Evolutionary conservation across 2,329 filamentous ascomycete species (phyloP).

Genomic region (Graphiopsis chlorocephala): DNA sequence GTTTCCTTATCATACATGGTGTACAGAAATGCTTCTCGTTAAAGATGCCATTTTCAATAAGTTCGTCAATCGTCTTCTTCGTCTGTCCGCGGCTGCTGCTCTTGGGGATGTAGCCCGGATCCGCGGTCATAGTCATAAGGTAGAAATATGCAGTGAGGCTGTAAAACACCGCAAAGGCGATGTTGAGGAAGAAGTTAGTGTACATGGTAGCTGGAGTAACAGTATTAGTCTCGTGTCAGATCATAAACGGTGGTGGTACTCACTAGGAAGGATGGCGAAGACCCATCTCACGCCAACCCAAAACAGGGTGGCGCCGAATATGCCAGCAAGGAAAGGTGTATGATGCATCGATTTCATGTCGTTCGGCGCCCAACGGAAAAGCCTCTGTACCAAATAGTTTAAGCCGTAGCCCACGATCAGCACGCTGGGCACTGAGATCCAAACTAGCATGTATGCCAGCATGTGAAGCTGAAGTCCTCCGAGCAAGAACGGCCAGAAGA

Average conservation of each 20-base stretch:
- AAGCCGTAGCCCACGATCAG: constrained; percentile 65
- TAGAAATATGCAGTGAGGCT: constrained; percentile 81
- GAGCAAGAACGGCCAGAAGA: constrained; percentile 80
- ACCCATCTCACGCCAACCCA: constrained; percentile 76
- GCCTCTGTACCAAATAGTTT: constrained; percentile 73
- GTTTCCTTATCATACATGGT: constrained; percentile 89
- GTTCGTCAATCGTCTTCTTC: constrained; percentile 81
- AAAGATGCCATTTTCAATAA: constrained; percentile 82
- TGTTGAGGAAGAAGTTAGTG: constrained; percentile 69
- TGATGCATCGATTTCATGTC: constrained; percentile 89
- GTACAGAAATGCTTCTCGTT: constrained; percentile 94
- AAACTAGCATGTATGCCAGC: constrained; percentile 70
- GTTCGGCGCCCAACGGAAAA: constrained; percentile 76
- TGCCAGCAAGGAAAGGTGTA: constrained; percentile 90
- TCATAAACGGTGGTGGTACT: constrained; percentile 27
- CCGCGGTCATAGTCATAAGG: constrained; percentile 75
- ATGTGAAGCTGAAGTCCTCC: constrained; percentile 70
- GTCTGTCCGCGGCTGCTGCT: constrained; percentile 85
- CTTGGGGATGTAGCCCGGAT: constrained; percentile 92
- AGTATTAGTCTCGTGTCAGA: constrained; percentile 14
- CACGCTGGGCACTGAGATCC: constrained; percentile 70
- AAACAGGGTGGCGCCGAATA: constrained; percentile 85
- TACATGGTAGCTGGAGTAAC: constrained; percentile 59
- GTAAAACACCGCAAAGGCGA: constrained; percentile 67
- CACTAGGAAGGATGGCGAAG: constrained; percentile 69